Evolutionary conservation across 805 yeast species (phyloP).

Genomic region (Candida yuanshanica): DNA sequence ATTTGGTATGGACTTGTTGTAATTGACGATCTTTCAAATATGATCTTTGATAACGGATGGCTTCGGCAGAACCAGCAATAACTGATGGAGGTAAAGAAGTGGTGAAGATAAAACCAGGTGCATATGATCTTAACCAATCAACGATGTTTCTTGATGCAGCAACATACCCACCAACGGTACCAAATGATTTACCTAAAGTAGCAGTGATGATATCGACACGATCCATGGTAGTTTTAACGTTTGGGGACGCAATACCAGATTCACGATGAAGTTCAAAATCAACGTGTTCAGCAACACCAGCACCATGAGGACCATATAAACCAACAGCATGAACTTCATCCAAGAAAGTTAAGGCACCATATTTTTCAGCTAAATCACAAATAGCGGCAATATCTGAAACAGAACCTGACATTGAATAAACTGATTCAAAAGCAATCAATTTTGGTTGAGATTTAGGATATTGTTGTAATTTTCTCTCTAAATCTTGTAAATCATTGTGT

Average conservation of each 20-base stretch:
- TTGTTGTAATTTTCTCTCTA: conserved; percentile 70
- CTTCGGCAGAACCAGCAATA: conserved; percentile 91
- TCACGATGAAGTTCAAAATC: conserved; percentile 79
- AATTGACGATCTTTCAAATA: conserved; percentile 71
- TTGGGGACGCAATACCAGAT: conserved; percentile 54
- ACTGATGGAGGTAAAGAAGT: conserved; percentile 96
- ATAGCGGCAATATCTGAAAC: conserved; percentile 89
- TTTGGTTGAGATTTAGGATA: conserved; percentile 89
- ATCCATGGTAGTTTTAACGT: conserved; percentile 62
- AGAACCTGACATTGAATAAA: conserved; percentile 98
- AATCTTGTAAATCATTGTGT: conserved; percentile 82
- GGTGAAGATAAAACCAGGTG: conserved; percentile 97
- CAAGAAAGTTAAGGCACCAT: conserved; percentile 93
- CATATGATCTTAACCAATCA: conserved; percentile 94
- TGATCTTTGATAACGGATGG: conserved; percentile 77
- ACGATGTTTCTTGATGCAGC: conserved; percentile 80
- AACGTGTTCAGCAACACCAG: conserved; percentile 97
- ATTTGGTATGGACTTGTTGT: conserved; percentile 82
- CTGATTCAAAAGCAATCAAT: conserved; percentile 94
- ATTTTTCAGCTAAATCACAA: conserved; percentile 94
- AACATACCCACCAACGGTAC: conserved; percentile 96
- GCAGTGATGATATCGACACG: conserved; percentile 96
- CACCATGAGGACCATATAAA: conserved; percentile 98
- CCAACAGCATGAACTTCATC: conserved; percentile 99
- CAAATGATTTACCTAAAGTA: conserved; percentile 95